These are phyloP conservation scores for Aleurites moluccanus DNA, from an alignment of 441 rosid species.

Conservation along the genomic window DNA sequence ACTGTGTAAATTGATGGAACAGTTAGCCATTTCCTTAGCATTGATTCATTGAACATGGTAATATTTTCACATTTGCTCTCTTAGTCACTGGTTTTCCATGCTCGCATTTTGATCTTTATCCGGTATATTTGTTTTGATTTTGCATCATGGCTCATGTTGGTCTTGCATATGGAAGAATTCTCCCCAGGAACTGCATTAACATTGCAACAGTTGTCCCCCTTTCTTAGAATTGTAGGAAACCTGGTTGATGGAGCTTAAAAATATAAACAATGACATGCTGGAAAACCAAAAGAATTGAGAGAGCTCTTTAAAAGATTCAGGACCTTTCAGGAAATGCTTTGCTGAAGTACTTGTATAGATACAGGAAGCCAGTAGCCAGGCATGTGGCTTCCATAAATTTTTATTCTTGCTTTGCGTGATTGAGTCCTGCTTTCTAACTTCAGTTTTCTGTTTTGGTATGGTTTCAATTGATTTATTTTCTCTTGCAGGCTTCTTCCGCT, in stretches of 20 bases:
- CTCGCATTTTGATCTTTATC: neutral
- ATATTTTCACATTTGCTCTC: neutral
- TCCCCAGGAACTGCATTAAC: constrained; percentile 8
- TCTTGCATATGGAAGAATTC: constrained; percentile 5
- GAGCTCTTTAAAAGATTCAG: constrained; percentile 40
- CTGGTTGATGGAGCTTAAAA: constrained; percentile 42
- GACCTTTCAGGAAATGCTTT: constrained; percentile 45
- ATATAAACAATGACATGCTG: constrained; percentile 36
- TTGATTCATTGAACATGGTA: neutral
- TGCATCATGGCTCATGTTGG: neutral
- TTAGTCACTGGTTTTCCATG: neutral
- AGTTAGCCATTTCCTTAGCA: neutral
- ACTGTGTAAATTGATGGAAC: neutral
- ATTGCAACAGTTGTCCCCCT: constrained; percentile 10
- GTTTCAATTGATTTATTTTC: constrained; percentile 16
- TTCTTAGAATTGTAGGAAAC: constrained; percentile 32
- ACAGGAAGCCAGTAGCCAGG: constrained; percentile 54
- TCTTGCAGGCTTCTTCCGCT: constrained; percentile 59
- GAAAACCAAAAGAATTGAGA: constrained; percentile 38
- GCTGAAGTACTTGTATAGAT: constrained; percentile 46
- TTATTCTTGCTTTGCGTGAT: constrained; percentile 3
- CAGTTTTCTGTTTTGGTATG: constrained; percentile 15
- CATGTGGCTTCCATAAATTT: constrained; percentile 46
- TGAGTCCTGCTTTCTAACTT: constrained; percentile 9
- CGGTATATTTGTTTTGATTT: too few species aligned